Conservation (phyloP, 2,329 filamentous ascomycete genomes). For the Xylaria polymorpha region DNA sequence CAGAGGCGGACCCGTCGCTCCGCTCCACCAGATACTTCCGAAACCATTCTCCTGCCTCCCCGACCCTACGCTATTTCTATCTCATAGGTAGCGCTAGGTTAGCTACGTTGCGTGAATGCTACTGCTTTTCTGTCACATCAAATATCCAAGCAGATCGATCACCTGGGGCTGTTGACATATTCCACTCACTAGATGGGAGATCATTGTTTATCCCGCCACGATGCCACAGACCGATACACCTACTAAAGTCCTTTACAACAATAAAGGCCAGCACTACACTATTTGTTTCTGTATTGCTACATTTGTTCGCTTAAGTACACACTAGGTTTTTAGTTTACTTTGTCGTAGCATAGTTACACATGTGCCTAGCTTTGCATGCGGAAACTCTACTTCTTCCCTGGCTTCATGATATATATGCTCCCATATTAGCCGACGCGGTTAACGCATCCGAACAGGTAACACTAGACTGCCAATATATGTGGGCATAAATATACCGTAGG, state of each 20-base stretch:
- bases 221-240: not conserved
- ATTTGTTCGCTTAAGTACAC: not conserved
- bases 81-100: not conserved
- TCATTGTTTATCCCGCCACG: not conserved
- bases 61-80: not conserved
- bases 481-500: constrained; percentile 33
- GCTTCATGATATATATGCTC: constrained; percentile 22
- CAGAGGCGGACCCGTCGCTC: constrained; percentile 33
- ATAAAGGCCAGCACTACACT: not conserved
- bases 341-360: not conserved
- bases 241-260: not conserved
- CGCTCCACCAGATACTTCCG: constrained; percentile 17
- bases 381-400: constrained; percentile 12
- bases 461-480: constrained; percentile 20
- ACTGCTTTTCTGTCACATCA: constrained; percentile 2
- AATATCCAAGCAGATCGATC: not conserved
- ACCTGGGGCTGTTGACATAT: not conserved
- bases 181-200: not conserved
- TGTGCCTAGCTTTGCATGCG: constrained; percentile 9
- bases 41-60: constrained; percentile 1
- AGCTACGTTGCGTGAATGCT: not conserved
- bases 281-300: not conserved
- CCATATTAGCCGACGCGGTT: constrained; percentile 37
- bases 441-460: constrained; percentile 34
- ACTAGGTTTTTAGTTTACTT: not conserved